Evolutionary conservation across 345 rosid species (phyloP).

Genomic region (Salix dunnii): DNA sequence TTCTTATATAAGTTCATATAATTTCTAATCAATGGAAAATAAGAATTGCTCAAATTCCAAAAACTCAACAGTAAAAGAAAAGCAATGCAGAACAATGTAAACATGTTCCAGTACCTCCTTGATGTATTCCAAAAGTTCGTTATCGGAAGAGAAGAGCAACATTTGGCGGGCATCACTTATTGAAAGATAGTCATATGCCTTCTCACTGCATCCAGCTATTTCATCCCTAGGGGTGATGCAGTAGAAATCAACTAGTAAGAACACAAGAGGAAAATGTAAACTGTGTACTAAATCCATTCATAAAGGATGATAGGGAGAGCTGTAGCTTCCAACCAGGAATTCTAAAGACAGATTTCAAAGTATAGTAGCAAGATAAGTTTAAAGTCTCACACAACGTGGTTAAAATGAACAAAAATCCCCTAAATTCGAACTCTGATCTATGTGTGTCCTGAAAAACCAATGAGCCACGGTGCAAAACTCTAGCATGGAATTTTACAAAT

Average conservation of each 20-base stretch:
- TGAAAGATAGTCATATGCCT: slow-evolving; percentile 87
- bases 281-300: neutral
- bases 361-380: neutral
- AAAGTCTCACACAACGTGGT: neutral
- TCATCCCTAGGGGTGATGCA: slow-evolving; percentile 58
- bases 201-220: slow-evolving; percentile 99
- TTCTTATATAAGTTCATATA: neutral
- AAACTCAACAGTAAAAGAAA: too few species aligned
- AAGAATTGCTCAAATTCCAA: neutral
- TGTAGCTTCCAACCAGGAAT: neutral
- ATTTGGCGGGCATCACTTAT: slow-evolving; percentile 62
- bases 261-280: neutral
- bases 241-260: neutral
- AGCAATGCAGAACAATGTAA: neutral
- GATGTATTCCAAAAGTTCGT: slow-evolving; percentile 64
- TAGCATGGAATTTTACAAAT: neutral
- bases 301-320: neutral
- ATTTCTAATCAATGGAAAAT: neutral
- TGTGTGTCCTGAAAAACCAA: neutral
- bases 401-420: neutral
- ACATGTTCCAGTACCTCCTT: slow-evolving; percentile 51
- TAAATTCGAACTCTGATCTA: neutral
- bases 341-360: neutral
- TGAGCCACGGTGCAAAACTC: neutral
- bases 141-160: slow-evolving; percentile 76